Evolutionary conservation across 805 yeast species (phyloP), one percentile per base, ranked within the genome.

Genomic region (Saccharomyces cerevisiae): DNA sequence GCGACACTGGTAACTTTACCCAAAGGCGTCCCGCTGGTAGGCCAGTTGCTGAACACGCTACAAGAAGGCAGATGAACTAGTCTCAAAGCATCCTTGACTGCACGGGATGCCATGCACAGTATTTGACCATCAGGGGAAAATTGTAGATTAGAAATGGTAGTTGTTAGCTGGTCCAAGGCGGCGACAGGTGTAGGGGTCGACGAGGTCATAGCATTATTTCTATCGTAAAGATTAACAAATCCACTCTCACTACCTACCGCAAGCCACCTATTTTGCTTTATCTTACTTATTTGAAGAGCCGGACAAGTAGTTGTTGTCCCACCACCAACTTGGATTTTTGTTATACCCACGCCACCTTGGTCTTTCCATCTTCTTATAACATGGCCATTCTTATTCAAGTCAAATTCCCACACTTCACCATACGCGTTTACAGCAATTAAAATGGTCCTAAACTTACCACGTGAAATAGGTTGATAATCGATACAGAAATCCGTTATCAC

Each of bases 21-120:
- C 60, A 94, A 78, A 10, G 99, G 98, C 0, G 99, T 92, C 5
- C 90, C 90, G 51, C 92, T 84, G 1, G 98, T 94, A 17, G 99
- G 99, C 99, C 99, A 94, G 74, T 94, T 94, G 50, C 84, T 77
- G 72, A 84, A 94, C 6, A 89, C 96, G 21, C 88, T 80, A 59
- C 92, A 89, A 27, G 87, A 79, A 24, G 97, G 96, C 54, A 92
- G 71, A 67, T 94, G 98, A 11, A 89, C 91, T 59, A 94, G 69
- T 64, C 91, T 80, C 57, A 94, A 75, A 2, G 97, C 88, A 70
- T 94, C 98, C 62, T 85, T 83, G 73, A 84, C 83, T 4, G 85
- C 89, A 62, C 95, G 78, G 8, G 96, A 87, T 0, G 97, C 92
- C 58, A 91, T 79, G 62, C 89, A 86, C 58, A 94, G 73, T 17